phyloP scores from a whole-genome alignment of 352 stramenopile species.

The Globisporangium parvum region DNA sequence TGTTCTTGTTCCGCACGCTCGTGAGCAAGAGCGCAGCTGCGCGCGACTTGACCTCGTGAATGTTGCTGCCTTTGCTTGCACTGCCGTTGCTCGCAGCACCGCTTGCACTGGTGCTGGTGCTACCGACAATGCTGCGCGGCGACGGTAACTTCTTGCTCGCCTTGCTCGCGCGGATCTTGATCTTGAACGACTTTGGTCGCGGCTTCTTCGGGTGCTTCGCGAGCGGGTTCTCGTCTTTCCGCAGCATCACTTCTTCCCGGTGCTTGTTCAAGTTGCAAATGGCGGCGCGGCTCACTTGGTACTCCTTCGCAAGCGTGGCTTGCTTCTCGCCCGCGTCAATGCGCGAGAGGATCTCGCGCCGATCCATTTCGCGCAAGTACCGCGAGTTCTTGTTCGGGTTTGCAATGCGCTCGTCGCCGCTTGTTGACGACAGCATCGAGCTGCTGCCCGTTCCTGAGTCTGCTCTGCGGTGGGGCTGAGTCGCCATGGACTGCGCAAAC shows the following conservation, averaged over 20 bases:
- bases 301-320: conserved; percentile 55
- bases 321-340: conserved; percentile 59
- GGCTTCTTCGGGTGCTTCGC: conserved; percentile 54
- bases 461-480: background rate
- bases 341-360: conserved; percentile 40
- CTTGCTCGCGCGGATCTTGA: conserved; percentile 8
- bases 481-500: background rate
- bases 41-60: conserved; percentile 37
- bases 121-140: background rate
- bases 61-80: conserved; percentile 11
- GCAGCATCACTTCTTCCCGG: conserved; percentile 34
- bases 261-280: conserved; percentile 70
- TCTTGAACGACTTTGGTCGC: conserved; percentile 12
- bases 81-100: too few relatives aligned
- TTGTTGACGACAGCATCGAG: background rate
- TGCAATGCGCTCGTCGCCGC: conserved; percentile 1
- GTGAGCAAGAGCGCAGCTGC: conserved; percentile 36
- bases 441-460: background rate
- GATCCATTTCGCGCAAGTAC: conserved; percentile 61
- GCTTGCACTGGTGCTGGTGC: too few relatives aligned
- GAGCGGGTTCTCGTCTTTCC: conserved; percentile 41
- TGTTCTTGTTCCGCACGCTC: conserved; percentile 29
- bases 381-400: conserved; percentile 33
- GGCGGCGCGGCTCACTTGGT: conserved; percentile 53
- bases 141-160: background rate